A percentile compares a stretch with the other conserved stretches of the same genome.
Evolutionary conservation across 2,329 filamentous ascomycete species (phyloP).

Genomic region (Nemania sp.): DNA sequence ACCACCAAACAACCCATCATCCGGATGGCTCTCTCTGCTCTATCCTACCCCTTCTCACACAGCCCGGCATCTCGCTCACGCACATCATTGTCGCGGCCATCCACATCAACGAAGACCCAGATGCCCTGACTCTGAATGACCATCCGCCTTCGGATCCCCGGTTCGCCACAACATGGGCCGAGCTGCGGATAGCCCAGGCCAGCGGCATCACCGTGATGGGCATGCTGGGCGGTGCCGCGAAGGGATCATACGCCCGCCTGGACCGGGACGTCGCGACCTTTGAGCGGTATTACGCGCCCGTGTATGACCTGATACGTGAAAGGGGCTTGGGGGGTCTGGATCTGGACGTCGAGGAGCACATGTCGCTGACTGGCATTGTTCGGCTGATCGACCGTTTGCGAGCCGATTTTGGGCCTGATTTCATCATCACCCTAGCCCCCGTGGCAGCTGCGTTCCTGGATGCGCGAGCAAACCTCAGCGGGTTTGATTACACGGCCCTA

Average conservation of each 20-base stretch:
- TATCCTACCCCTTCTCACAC: slow-evolving; percentile 46
- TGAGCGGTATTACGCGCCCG: slow-evolving; percentile 69
- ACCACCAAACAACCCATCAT: slow-evolving; percentile 48
- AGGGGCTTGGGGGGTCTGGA: slow-evolving; percentile 67
- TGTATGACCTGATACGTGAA: slow-evolving; percentile 62
- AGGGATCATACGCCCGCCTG: slow-evolving; percentile 65
- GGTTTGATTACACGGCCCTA: slow-evolving; percentile 73
- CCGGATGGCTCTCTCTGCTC: slow-evolving; percentile 44
- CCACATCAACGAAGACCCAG: slow-evolving; percentile 70
- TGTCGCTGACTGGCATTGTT: slow-evolving; percentile 65
- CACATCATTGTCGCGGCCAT: slow-evolving; percentile 80
- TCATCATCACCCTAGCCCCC: slow-evolving; percentile 77
- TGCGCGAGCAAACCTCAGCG: slow-evolving; percentile 67
- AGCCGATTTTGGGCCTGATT: slow-evolving; percentile 65
- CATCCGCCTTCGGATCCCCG: slow-evolving; percentile 65
- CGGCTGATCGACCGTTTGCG: slow-evolving; percentile 66
- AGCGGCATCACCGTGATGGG: slow-evolving; percentile 74
- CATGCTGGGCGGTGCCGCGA: slow-evolving; percentile 79
- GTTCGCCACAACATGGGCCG: slow-evolving; percentile 70
- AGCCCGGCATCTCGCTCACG: slow-evolving; percentile 52
- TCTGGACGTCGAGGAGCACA: slow-evolving; percentile 74
- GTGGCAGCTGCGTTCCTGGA: slow-evolving; percentile 73
- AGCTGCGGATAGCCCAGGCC: slow-evolving; percentile 69
- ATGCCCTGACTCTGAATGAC: slow-evolving; percentile 74
- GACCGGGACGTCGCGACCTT: slow-evolving; percentile 58